phyloP scores from a whole-genome alignment of 257 asterid species.

The Solanum pinnatisectum region DNA sequence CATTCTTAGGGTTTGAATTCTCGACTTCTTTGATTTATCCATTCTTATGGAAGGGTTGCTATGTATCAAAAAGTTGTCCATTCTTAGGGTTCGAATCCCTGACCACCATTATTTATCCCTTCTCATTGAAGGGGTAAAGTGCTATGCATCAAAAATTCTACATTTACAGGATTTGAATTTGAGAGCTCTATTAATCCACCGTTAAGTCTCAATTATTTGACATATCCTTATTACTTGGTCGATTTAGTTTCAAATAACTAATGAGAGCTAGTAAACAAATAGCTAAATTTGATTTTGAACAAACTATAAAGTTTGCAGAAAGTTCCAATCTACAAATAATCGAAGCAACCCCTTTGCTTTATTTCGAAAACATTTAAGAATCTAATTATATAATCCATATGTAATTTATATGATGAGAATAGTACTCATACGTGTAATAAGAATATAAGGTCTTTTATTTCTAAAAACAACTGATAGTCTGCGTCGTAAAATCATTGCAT shows the following conservation, averaged over 20 bases:
- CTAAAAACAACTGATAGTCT: too few relatives aligned
- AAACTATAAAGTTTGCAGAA: neutral
- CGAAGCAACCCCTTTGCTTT: neutral
- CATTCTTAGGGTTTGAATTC: neutral
- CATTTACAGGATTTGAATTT: neutral
- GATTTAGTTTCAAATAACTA: neutral
- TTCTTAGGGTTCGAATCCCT: neutral
- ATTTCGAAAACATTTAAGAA: neutral
- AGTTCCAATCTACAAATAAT: neutral
- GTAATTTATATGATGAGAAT: neutral
- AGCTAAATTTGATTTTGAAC: neutral
- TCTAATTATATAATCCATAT: neutral
- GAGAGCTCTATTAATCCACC: neutral
- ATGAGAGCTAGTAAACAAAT: neutral
- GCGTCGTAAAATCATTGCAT: too few relatives aligned
- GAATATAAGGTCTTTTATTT: too few relatives aligned
- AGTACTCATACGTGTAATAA: too few relatives aligned
- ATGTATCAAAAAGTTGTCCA: neutral
- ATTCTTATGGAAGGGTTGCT: neutral
- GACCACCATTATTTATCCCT: neutral
- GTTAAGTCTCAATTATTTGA: neutral
- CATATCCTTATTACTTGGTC: neutral
- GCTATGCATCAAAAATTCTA: neutral
- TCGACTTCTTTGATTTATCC: neutral
- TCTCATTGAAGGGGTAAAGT: neutral